Base-by-base conservation (phyloP, 2,329 filamentous ascomycete genomes). In the Arachnopeziza araneosa region DNA sequence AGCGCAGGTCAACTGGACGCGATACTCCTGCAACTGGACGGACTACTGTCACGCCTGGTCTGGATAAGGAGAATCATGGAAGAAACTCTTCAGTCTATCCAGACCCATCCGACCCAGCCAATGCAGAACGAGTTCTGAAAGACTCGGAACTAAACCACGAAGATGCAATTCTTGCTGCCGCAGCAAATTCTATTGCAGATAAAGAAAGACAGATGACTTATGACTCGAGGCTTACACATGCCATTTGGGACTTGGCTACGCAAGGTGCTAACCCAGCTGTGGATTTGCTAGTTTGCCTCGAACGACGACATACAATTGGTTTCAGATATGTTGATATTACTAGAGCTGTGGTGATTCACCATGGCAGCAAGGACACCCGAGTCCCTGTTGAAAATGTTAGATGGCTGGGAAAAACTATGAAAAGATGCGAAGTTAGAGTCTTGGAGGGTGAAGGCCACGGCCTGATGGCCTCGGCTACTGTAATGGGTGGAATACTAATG, bases 261-360 rank as follows among this genome's bases (percentile, higher is more conserved):
- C 88, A 88, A 0, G 89, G 93, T 55, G 92, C 93, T 1, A 98
- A 99, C 71, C 95, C 95, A 0, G 93, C 95, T 0, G 91, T 96
- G 0, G 95, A 99, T 73, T 78, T 99, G 21, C 79, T 99, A 0
- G 90, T 97, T 6, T 99, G 95, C 71, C 80, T 99, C 1, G 95
- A 99, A 74, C 86, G 95, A 23, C 84, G 90, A 26, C 91, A 96
- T 69, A 87, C 90, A 0, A 96, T 99, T 68, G 95, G 95, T 0
- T 99, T 99, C 77, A 86, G 93, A 55, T 99, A 99, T 71, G 93
- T 96, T 21, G 95, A 99, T 72, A 96, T 99, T 66, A 96, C 89
- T 6, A 85, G 92, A 9, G 85, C 91, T 0, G 90, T 98, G 0
- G 88, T 97, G 24, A 96, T 99, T 65, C 93, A 97, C 70, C 95